Base-by-base conservation (phyloP, 1,284 basidiomycete species). In the Ustilago bromivora region DNA sequence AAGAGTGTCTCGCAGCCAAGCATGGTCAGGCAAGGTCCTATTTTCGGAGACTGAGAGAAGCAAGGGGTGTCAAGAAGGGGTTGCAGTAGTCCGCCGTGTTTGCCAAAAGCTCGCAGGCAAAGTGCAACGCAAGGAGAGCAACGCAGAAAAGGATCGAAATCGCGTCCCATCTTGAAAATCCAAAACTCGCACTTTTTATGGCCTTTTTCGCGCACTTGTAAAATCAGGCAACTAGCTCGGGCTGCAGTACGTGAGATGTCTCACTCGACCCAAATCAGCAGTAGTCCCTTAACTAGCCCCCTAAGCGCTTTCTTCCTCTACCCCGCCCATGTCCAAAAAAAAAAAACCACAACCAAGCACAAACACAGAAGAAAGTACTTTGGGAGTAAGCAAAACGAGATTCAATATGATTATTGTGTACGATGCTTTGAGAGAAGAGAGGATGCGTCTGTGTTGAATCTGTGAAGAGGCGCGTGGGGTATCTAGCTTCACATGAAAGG, bases 401-500 rank as follows among this genome's bases (percentile, higher is more conserved):
- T 46, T 46, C 19, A 28, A 19, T 46, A 31, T 32, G 49, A 51
- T 13, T 51, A 13, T 51, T 51, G 49, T 51, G 49, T 12, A 51
- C 28, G 52, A 54, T 54, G 52, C 52, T 54, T 19, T 54, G n/a
- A 36, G 52, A 54, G n/a, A 54, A 54, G 11, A 13, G 28, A 5
- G 23, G 9, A 35, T 55, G 53, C 34, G 51, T 52, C 51, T 52
- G 51, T 52, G 23, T 15, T 32, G n/a, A 55, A 19, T 56, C 36
- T 56, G 55, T 56, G 3, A 41, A 28, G 38, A 28, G 49, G 49
- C 11, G 38, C 17, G 36, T 23, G 35, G 54, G 56, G 56, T 57
- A 57, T 57, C 56, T 57, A 57, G 41, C 15, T 57, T 57, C 56
- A 57, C 56, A 57, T 43, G 23, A 23, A 23, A 23, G 41, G 38